phyloP scores from a whole-genome alignment of 305 asterid genomes.

The Solanum hybrid region DNA sequence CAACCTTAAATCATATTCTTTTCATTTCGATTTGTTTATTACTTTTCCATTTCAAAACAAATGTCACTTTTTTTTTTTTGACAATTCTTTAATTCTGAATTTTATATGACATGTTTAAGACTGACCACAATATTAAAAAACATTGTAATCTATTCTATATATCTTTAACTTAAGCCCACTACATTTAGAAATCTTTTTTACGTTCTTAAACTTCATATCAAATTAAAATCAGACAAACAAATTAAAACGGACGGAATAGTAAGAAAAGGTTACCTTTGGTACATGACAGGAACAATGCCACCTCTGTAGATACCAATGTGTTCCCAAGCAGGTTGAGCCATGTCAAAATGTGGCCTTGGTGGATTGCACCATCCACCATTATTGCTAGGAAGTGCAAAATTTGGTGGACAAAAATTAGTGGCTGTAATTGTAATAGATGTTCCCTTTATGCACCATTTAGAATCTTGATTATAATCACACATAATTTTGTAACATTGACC shows the following conservation, averaged over 20 bases:
- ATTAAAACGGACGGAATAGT: rapidly evolving
- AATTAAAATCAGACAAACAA: not conserved
- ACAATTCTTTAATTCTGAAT: not conserved
- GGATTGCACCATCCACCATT: conserved; percentile 18
- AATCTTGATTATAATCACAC: conserved; percentile 8
- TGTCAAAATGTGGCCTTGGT: conserved; percentile 12
- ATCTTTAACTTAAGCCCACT: not conserved
- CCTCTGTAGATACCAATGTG: conserved; percentile 14
- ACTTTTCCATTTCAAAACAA: too few species aligned
- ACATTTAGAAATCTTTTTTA: not conserved
- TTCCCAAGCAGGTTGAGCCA: conserved; percentile 19
- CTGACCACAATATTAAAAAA: not conserved
- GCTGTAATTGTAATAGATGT: conserved; percentile 6
- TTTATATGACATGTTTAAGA: not conserved
- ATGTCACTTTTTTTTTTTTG: too few species aligned
- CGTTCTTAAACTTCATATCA: not conserved
- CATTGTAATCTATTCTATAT: not conserved
- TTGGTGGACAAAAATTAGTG: conserved; percentile 15
- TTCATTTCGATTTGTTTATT: not conserved
- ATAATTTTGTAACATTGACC: conserved; percentile 11
- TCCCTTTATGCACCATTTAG: conserved; percentile 9
- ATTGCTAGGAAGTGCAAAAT: conserved; percentile 9
- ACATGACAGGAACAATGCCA: conserved; percentile 12
- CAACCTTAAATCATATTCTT: not conserved
- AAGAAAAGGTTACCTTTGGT: not conserved